Percentiles rank a stretch among this genome's conserved stretches.
Evolutionary conservation across 164 flowering plant species (phyloP).

Genomic region (Nymphaea colorata): DNA sequence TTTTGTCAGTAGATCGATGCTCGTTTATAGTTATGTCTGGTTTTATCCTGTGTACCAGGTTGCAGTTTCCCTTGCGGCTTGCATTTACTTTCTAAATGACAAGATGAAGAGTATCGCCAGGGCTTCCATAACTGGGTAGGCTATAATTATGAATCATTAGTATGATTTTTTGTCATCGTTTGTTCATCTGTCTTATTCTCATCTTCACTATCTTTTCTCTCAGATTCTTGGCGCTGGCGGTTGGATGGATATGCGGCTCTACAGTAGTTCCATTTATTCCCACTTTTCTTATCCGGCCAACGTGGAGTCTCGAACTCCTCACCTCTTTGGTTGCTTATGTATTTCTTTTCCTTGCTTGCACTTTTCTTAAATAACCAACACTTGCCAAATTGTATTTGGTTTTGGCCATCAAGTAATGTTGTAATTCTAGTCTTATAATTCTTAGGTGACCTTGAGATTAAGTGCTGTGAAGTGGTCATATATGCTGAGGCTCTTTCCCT

Average conservation of each 20-base stretch:
- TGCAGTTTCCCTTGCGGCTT: conserved; percentile 76
- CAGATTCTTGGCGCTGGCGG: conserved; percentile 73
- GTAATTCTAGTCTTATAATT: background rate
- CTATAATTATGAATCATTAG: background rate
- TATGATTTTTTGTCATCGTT: background rate
- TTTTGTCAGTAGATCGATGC: background rate
- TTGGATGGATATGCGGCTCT: conserved; percentile 85
- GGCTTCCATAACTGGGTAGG: conserved; percentile 69
- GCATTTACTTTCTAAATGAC: conserved; percentile 90
- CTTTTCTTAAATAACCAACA: conserved; percentile 63
- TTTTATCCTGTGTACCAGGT: conserved; percentile 35
- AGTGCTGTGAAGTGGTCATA: background rate
- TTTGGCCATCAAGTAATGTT: background rate
- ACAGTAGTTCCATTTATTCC: conserved; percentile 64
- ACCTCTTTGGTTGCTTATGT: conserved; percentile 71
- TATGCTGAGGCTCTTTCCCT: background rate
- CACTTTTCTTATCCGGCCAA: conserved; percentile 41
- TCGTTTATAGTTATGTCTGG: background rate
- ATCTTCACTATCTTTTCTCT: conserved; percentile 4
- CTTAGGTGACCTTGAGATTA: background rate
- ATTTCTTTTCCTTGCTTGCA: conserved; percentile 69
- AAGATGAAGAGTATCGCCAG: conserved; percentile 77
- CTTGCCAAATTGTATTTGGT: background rate
- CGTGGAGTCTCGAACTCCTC: conserved; percentile 87
- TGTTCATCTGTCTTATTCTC: background rate